Evolutionary conservation across 352 stramenopile species (phyloP).

Genomic region (Phytophthora sp.): DNA sequence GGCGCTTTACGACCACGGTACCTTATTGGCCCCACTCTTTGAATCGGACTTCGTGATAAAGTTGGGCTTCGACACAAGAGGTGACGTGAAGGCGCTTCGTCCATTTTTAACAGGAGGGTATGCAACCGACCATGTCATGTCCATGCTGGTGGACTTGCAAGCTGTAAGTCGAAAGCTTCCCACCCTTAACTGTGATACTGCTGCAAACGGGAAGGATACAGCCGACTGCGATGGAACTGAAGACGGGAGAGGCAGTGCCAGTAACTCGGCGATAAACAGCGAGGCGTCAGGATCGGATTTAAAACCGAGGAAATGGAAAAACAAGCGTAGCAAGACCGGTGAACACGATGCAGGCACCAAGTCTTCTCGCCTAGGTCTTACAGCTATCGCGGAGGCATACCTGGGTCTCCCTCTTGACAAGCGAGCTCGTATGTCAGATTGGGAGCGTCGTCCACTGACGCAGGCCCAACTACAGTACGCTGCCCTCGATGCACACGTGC

Average conservation of each 20-base stretch:
- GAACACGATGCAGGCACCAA: conserved; percentile 14
- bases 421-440: conserved; percentile 75
- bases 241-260: conserved; percentile 2
- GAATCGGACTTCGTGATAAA: conserved; percentile 57
- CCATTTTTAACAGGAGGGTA: conserved; percentile 41
- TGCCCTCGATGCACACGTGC: conserved; percentile 70
- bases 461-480: conserved; percentile 74
- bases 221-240: conserved; percentile 1
- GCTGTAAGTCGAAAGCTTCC: conserved; percentile 47
- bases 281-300: conserved; percentile 6
- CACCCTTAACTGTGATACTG: conserved; percentile 1
- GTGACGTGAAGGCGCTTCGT: conserved; percentile 65
- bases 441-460: conserved; percentile 71
- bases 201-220: background rate
- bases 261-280: conserved; percentile 9
- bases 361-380: conserved; percentile 47
- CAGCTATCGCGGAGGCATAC: conserved; percentile 55
- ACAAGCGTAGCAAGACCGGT: conserved; percentile 27
- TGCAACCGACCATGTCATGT: conserved; percentile 39
- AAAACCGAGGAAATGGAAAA: conserved; percentile 28
- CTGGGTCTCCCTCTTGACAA: conserved; percentile 78
- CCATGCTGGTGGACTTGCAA: conserved; percentile 66
- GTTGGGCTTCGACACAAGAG: conserved; percentile 73
- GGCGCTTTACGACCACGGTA: conserved; percentile 37
- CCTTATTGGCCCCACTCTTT: conserved; percentile 51